Percentiles rank a stretch among this genome's conserved stretches.
phyloP scores from a whole-genome alignment of 768 basidiomycete species.

The Cyclocybe aegerita region DNA sequence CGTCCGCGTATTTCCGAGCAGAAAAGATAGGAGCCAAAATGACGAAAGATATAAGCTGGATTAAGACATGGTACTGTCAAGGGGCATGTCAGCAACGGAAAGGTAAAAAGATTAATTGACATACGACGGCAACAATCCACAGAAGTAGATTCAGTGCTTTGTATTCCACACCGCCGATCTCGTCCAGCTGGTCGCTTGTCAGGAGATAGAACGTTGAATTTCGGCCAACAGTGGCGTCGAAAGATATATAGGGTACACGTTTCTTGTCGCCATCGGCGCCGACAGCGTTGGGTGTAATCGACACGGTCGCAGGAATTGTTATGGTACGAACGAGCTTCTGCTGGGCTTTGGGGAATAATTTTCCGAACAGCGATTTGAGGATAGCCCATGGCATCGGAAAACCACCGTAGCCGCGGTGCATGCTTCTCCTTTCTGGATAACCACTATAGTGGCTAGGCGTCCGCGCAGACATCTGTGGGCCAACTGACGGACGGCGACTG shows the following conservation, averaged over 20 bases:
- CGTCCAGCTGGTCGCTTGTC: constrained; percentile 82
- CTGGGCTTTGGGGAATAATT: constrained; percentile 63
- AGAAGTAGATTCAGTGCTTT: constrained; percentile 77
- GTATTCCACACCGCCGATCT: constrained; percentile 93
- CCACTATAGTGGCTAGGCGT: constrained; percentile 13
- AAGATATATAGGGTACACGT: constrained; percentile 78
- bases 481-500: constrained; percentile 1
- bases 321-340: constrained; percentile 63
- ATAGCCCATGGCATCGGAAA: constrained; percentile 72
- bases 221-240: constrained; percentile 80
- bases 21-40: constrained; percentile 84
- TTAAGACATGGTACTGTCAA: constrained; percentile 71
- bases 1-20: constrained; percentile 51
- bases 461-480: constrained; percentile 5
- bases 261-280: constrained; percentile 41
- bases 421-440: constrained; percentile 12
- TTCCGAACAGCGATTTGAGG: constrained; percentile 44
- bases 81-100: background rate
- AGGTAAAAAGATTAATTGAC: constrained; percentile 25
- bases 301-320: constrained; percentile 72
- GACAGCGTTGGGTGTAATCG: constrained; percentile 46
- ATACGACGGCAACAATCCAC: constrained; percentile 76
- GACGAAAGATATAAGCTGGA: constrained; percentile 68
- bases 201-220: constrained; percentile 74
- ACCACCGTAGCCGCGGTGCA: constrained; percentile 62